Evolutionary conservation across 352 stramenopile species (phyloP), one percentile per base, ranked within the genome.

Genomic region (Peronospora tabacina): DNA sequence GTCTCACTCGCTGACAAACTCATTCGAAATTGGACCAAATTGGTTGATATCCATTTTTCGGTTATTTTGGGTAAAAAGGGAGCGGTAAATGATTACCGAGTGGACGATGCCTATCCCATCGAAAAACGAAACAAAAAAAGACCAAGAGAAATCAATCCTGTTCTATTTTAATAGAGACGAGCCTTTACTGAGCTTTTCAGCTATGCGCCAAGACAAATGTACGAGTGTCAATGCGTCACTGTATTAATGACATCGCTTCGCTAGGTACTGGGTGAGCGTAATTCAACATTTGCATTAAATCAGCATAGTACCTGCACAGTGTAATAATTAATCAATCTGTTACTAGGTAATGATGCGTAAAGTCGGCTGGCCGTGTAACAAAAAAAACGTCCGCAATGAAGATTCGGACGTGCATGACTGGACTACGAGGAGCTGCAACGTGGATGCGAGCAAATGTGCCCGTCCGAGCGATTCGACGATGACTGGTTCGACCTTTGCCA

Each of bases 1-100:
- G 79, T 84, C 64, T 89, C 81, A 50, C 75, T 86, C 28, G 75
- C 75, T 13, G 66, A 58, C 11, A 70, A 39, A 45, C 54, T 64
- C 30, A 26, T 26, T 26, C 5, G 22, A 26, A 26, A 26, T 26
- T 26, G 22, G 22, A 26, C 22, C 22, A 26, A 26, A 39, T n/a
- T 9, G n/a, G 2, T 13, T 6, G 34, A 39, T 19, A 44, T 22
- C 38, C 22, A 44, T 44, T 44, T 44, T 32, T 19, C 10, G 2
- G 33, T 20, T 17, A 38, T 17, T 38, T 43, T 30, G 16, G 37
- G 37, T 43, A 5, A 20, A 17, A 15, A 7, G 37, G 7, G 4
- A 2, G n/a, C 6, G 16, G n/a, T 26, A 22, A 22, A 22, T 22
- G 5, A 8, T 2, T 32, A 32, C n/a, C 28, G 28, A 26, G 22